Base-by-base conservation (phyloP, 371 early-diverging fungal species). In the Lichtheimia ornata region DNA sequence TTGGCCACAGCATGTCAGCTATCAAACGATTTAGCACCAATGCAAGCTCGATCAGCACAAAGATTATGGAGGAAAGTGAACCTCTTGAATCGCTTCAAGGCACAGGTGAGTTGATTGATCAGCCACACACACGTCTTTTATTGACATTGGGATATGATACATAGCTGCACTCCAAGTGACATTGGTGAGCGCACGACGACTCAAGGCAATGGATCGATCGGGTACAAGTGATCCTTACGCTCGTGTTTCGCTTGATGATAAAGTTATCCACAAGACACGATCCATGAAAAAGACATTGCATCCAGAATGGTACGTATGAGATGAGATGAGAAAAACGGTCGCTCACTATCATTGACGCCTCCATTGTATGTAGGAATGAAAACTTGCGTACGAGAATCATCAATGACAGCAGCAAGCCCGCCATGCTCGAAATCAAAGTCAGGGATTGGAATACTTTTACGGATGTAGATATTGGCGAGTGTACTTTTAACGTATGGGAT, bases 201-300 rank as follows among this genome's bases (percentile, higher is more conserved):
- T 86, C 14, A 73, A 77, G 53, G 86, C 85, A 12, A 86, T 84
- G 61, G 86, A 86, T 70, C 71, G 79, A 53, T 73, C 83, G 30
- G 84, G 82, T 22, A 81, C 84, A 5, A 80, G 85, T 47, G 90
- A 90, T 47, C 84, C 88, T 40, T 85, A 82, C 60, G 80, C 82
- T 54, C 75, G 79, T 28, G 75, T 88, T 0, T 76, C 81, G 30
- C 58, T 81, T 40, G 84, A 84, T 59, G 78, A 67, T 55, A 89
- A 91, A 67, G 80, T 82, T 0, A 52, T 91, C 25, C 71, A 79
- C 73, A 93, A 93, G 73, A 94, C 95, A 20, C 81, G 83, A 42
- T 86, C 88, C 40, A 81, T 89, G 54, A 90, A 92, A 75, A 91
- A 92, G 71, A 90, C 88, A 3, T 64, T 90, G n/a, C 70, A 83